Percentiles rank a stretch among this genome's conserved stretches.
These are phyloP conservation scores for Candida lessepsii DNA, from an alignment of 805 yeast species.

Conservation along the genomic window DNA sequence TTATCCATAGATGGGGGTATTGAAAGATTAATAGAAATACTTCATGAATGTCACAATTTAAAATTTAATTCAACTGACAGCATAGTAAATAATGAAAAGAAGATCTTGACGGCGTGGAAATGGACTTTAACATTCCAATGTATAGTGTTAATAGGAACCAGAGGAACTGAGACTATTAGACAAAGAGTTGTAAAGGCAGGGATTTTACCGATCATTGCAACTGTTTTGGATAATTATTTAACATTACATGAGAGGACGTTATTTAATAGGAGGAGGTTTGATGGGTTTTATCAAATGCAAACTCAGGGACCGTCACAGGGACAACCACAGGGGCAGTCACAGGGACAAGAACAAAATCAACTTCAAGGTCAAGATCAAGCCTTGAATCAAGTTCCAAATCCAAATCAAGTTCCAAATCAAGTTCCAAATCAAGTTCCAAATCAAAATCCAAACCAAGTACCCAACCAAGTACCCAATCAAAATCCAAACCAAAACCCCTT, in stretches of 20 bases:
- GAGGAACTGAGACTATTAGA: slow-evolving; percentile 86
- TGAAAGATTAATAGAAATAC: slow-evolving; percentile 79
- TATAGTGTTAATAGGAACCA: slow-evolving; percentile 82
- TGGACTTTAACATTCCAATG: slow-evolving; percentile 97
- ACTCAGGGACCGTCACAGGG: not conserved
- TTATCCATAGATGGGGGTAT: slow-evolving; percentile 87
- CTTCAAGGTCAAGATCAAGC: not conserved
- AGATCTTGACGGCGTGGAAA: slow-evolving; percentile 84
- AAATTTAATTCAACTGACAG: slow-evolving; percentile 29
- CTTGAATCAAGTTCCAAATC: no score
- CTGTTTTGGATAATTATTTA: slow-evolving; percentile 85
- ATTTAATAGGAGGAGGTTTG: slow-evolving; percentile 22
- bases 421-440: no score
- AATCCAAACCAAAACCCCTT: no score
- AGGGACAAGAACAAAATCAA: slow-evolving; percentile 7
- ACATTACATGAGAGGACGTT: slow-evolving; percentile 40
- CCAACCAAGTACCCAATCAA: no score
- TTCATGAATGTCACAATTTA: slow-evolving; percentile 69
- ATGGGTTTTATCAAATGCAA: not conserved
- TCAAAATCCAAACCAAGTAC: no score
- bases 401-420: no score
- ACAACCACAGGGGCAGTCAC: not conserved
- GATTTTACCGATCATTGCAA: slow-evolving; percentile 84
- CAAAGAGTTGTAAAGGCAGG: slow-evolving; percentile 90
- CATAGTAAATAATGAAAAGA: slow-evolving; percentile 37